Conservation (phyloP, 2,329 filamentous ascomycete species). For the Botrytis fragariae region DNA sequence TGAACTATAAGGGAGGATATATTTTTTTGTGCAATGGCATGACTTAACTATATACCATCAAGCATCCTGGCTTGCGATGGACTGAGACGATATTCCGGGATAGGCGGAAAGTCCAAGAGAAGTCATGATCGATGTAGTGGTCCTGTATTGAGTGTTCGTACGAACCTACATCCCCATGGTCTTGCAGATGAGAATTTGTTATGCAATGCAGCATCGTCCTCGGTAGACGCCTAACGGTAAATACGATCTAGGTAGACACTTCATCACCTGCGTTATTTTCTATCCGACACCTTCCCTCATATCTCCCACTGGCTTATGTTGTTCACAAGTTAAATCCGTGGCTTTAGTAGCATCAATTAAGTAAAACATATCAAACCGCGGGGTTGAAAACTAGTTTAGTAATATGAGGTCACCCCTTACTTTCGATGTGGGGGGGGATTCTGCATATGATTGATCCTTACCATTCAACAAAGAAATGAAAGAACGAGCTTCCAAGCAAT, state of each 20-base stretch:
- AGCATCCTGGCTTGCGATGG: background rate
- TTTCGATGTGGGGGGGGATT: background rate
- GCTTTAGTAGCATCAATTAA: background rate
- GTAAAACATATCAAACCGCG: background rate
- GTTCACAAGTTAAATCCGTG: background rate
- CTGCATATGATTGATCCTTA: constrained; percentile 7
- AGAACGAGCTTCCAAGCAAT: constrained; percentile 6
- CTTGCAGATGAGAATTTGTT: background rate
- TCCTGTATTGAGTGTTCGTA: background rate
- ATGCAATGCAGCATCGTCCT: background rate
- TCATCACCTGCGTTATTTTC: background rate
- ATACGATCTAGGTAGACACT: background rate
- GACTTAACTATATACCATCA: too few species aligned
- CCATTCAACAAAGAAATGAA: constrained; percentile 15
- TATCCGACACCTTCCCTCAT: background rate
- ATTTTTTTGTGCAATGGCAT: background rate
- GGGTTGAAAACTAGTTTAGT: constrained; percentile 13
- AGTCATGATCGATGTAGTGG: background rate
- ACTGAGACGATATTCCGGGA: background rate
- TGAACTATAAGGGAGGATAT: background rate
- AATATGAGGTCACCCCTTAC: constrained; percentile 21
- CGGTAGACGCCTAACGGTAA: background rate
- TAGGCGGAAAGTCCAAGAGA: background rate
- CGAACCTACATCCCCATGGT: background rate
- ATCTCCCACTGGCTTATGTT: background rate